Evolutionary conservation across 352 stramenopile genomes (phyloP).

Genomic region (Phytopythium montanum): DNA sequence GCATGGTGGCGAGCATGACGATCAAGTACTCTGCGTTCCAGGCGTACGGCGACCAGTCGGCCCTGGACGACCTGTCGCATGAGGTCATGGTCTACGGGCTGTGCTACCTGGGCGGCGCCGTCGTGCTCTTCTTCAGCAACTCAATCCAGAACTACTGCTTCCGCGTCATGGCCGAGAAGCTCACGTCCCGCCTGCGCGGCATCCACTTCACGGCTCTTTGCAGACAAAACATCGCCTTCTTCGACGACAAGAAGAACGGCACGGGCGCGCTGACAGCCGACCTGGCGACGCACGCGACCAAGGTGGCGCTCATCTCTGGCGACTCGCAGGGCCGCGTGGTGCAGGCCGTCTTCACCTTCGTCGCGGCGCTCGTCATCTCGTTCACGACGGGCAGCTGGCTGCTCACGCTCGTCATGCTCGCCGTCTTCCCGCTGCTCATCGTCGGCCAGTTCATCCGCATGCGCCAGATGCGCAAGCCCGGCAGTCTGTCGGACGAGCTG

Average conservation of each 20-base stretch:
- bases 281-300: conserved; percentile 44
- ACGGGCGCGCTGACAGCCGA: conserved; percentile 65
- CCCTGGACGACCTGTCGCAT: conserved; percentile 28
- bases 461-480: conserved; percentile 10
- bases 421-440: conserved; percentile 57
- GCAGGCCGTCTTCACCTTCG: conserved; percentile 42
- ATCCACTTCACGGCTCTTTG: conserved; percentile 36
- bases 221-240: conserved; percentile 58
- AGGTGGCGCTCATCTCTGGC: conserved; percentile 37
- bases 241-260: conserved; percentile 53
- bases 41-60: conserved; percentile 12
- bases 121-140: conserved; percentile 15
- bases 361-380: conserved; percentile 39
- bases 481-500: conserved; percentile 19
- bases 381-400: conserved; percentile 49
- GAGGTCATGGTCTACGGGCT: conserved; percentile 21
- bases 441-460: conserved; percentile 31
- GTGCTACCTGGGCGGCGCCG: conserved; percentile 21
- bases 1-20: conserved; percentile 25
- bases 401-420: conserved; percentile 51
- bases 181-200: conserved; percentile 33
- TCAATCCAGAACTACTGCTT: conserved; percentile 30
- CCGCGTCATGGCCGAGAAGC: conserved; percentile 33
- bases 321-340: conserved; percentile 41
- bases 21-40: conserved; percentile 24